Evolutionary conservation across 306 rosid species (phyloP), one percentile per base, ranked within the genome.

Genomic region (Lupinus albus): DNA sequence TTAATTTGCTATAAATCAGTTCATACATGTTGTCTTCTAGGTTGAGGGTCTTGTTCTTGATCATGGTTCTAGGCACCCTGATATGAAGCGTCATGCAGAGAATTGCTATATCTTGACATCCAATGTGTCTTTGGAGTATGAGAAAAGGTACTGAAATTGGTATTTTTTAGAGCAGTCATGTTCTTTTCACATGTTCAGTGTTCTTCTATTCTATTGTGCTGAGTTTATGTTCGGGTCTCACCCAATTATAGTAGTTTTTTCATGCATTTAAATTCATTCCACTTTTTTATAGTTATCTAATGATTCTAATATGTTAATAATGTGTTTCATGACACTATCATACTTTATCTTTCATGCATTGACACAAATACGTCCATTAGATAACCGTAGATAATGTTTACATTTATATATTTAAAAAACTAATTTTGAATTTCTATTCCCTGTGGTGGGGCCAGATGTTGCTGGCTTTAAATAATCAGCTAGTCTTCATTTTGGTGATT

Each of bases 51-150:
- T 93, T 71, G 99, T 93, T 74, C 99, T 93, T 67, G 99, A 93
- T 84, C 99, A 93, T 64, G 99, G 99, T 73, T 90, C 99, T 61
- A 85, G 99, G 78, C 99, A 93, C 80, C 99, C 99, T 49, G 99
- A 93, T 80, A 90, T 93, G 99, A 93, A 93, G 79, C 88, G 97
- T 16, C 76, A 88, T 2, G 99, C 99, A 38, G 97, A 93, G 79
- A 93, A 93, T 71, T 90, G 99, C 71, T 71, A 77, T 70, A 93
- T 93, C 45, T 74, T 93, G 85, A 93, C 97, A 2, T 78, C 86
- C 75, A 93, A 93, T 48, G 99, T 93, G 38, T 88, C 99, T 74
- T 68, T 93, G 79, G 99, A 93, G 75, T 93, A 93, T 33, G 99
- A 93, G 25, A 93, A 88, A 78, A 93, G 97, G 99, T 93, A 82